Evolutionary conservation across 2,329 filamentous ascomycete genomes (phyloP).

Genomic region (Trichophyton mentagrophytes): DNA sequence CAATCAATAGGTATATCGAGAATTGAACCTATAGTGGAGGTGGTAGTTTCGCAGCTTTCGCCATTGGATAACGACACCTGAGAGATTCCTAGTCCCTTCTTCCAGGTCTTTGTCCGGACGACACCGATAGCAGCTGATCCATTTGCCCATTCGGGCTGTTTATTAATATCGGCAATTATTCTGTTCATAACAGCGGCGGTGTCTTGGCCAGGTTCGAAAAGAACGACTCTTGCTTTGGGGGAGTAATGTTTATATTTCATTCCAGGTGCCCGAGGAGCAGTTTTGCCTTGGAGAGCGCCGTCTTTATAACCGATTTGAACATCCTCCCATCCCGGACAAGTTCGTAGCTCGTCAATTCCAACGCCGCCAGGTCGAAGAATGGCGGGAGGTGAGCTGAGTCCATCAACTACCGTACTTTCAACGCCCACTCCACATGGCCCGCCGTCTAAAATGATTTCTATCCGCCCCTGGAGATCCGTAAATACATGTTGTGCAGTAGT

Average conservation of each 20-base stretch:
- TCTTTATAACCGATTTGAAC: slow-evolving; percentile 71
- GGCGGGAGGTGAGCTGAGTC: slow-evolving; percentile 64
- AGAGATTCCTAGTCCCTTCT: slow-evolving; percentile 9
- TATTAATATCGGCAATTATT: slow-evolving; percentile 22
- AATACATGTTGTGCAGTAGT: slow-evolving; percentile 81
- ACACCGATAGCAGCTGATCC: slow-evolving; percentile 15
- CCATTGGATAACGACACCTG: too few species aligned
- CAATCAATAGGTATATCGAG: not conserved
- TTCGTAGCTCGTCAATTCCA: slow-evolving; percentile 62
- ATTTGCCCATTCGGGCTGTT: slow-evolving; percentile 25
- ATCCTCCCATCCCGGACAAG: slow-evolving; percentile 66
- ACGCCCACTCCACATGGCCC: slow-evolving; percentile 79
- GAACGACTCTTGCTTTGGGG: slow-evolving; percentile 69
- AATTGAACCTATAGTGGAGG: not conserved
- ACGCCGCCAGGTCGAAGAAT: slow-evolving; percentile 80
- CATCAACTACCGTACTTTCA: slow-evolving; percentile 94
- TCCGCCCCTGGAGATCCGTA: slow-evolving; percentile 69
- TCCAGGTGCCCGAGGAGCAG: slow-evolving; percentile 68
- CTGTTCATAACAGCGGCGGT: slow-evolving; percentile 19
- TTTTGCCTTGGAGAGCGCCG: slow-evolving; percentile 50
- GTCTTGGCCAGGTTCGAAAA: slow-evolving; percentile 53
- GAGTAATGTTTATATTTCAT: slow-evolving; percentile 99
- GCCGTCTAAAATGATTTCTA: slow-evolving; percentile 79
- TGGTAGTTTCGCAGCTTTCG: not conserved
- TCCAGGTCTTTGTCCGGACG: slow-evolving; percentile 24